Evolutionary conservation across 1,284 basidiomycete species (phyloP), one percentile per base, ranked within the genome.

Genomic region (Malassezia pachydermatis): DNA sequence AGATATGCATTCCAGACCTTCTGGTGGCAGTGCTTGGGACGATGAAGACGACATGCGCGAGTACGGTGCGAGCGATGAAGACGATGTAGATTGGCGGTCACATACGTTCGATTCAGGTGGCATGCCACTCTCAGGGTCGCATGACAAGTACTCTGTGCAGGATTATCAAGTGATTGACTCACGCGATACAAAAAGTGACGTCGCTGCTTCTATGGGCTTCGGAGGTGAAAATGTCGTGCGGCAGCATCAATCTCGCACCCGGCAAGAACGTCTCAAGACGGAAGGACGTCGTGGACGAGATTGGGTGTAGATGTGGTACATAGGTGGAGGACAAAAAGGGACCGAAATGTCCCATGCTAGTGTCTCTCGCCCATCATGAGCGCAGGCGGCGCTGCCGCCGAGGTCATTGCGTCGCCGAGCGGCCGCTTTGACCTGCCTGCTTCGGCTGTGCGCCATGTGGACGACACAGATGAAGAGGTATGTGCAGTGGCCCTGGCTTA

Each of bases 31-130:
- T n/a, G 3, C 35, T 14, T 27, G 34, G 22, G 59, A 50, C 3
- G 59, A 59, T 9, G 48, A 53, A 11, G 29, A 22, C 22, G 45
- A 57, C 3, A 56, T 48, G 27, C 46, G 32, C 16, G 67, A 67
- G 40, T 70, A 66, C 40, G 65, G 67, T 6, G 52, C 58, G 2
- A 58, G 54, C 37, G 62, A 62, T 38, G 63, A 62, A 30, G 62
- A 68, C 42, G 33, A 48, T 39, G 32, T 14, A 2, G 27, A 49
- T 23, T 59, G 54, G 59, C 41, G 55, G 19, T 36, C 42, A 4
- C 60, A 62, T 37, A 32, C 23, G 44, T 51, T 62, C 13, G 54
- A 63, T 20, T 58, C 63, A 0, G 62, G 62, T 6, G 60, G 60
- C 2, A 24, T 42, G 19, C 55, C 61, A 0, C 28, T 60, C 10